Base-by-base conservation (phyloP, 2,329 filamentous ascomycete species). In the Aspergillus floridensis region DNA sequence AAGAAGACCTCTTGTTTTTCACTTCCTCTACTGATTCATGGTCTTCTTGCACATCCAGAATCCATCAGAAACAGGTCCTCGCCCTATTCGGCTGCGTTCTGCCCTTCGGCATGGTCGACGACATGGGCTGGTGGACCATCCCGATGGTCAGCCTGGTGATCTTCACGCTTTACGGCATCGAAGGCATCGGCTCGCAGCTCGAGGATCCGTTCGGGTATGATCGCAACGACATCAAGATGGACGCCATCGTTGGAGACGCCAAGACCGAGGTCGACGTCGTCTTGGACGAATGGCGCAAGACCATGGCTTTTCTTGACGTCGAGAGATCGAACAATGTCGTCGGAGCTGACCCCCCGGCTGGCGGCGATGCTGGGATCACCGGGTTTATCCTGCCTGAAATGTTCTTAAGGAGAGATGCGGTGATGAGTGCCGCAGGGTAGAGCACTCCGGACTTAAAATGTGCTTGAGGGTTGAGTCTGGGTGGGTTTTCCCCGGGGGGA, bases 141-240 rank as follows among this genome's bases (percentile, higher is more conserved):
- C 80, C 82, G 1, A 81, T 88, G 29, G 83, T 86, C 0, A 80
- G 80, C 1, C 79, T 88, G 12, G 81, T 88, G 4, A 81, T 82
- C 3, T 88, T 88, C 65, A 88, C 86, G 0, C 74, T 88, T 2
- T 88, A 88, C 61, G 85, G 84, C 0, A 86, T 86, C 26, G 84
- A 86, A 61, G 85, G 84, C 1, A 88, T 88, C 57, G 86, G 84
- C 11, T 81, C 80, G 3, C 85, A 87, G 70, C 75, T 88, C 1
- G 86, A 88, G 68, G 86, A 88, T 68, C 86, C 86, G 1, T 88
- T 88, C 68, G 86, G 86, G 2, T 86, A 86, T 58, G 86, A 87
- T 63, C 80, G 82, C 67, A 87, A 87, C 58, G 86, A 88, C 68
- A 88, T 88, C 72, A 87, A 87, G 68, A 86, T 88, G 81, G 86